Evolutionary conservation across 306 rosid genomes (phyloP).

Genomic region (Spatholobus suberectus): DNA sequence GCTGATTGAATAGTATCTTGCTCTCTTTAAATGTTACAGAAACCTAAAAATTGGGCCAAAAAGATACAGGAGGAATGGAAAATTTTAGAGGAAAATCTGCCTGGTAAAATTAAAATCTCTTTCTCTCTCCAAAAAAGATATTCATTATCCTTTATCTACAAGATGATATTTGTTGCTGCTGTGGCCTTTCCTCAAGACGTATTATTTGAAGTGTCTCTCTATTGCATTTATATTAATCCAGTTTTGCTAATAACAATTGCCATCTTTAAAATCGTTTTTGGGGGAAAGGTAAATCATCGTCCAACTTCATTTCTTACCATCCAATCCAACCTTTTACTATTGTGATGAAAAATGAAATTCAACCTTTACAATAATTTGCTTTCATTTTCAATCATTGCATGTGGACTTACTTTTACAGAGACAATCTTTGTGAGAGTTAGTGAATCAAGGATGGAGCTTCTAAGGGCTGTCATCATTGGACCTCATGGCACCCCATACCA

Average conservation of each 20-base stretch:
- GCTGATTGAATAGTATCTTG: slow-evolving; percentile 22
- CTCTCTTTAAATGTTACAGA: slow-evolving; percentile 41
- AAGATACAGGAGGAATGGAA: slow-evolving; percentile 87
- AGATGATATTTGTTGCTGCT: not conserved
- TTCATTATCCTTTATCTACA: not conserved
- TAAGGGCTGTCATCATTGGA: slow-evolving; percentile 78
- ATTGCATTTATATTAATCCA: not conserved
- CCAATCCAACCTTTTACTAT: not conserved
- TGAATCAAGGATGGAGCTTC: slow-evolving; percentile 79
- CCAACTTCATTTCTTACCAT: not conserved
- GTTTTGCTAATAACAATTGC: slow-evolving; percentile 4
- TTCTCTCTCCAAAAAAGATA: not conserved
- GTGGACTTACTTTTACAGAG: slow-evolving; percentile 51
- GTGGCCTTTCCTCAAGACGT: slow-evolving; percentile 6
- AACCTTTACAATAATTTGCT: not conserved
- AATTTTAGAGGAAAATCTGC: slow-evolving; percentile 72
- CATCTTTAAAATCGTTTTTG: not conserved
- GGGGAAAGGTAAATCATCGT: slow-evolving; percentile 7
- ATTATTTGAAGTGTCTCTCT: not conserved
- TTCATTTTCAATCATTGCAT: slow-evolving; percentile 35
- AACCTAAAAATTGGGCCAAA: slow-evolving; percentile 77
- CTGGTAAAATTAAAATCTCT: slow-evolving; percentile 55
- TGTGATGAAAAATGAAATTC: slow-evolving; percentile 22
- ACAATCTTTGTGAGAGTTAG: slow-evolving; percentile 76
- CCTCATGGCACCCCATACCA: slow-evolving; percentile 88